Base-by-base conservation (phyloP, 768 basidiomycete genomes). In the Termitomyces sp. region DNA sequence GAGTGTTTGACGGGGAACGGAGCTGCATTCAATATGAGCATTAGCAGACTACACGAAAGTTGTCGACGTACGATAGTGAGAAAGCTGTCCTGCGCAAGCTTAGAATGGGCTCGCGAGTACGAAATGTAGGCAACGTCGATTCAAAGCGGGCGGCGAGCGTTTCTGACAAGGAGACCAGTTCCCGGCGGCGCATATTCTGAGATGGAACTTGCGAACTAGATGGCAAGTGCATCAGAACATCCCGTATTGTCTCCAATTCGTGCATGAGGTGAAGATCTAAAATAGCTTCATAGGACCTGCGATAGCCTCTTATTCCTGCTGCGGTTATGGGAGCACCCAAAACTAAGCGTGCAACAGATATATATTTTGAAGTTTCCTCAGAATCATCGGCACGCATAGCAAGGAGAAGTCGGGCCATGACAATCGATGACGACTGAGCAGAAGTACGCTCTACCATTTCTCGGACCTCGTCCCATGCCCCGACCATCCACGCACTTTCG, bases 401-500 rank as follows among this genome's bases (percentile, higher is more conserved):
- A 10, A 96, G 74, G 20, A 98, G 78, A 14, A 94, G 83, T 30
- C 85, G 80, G 5, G 88, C 94, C 54, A 95, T 86, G 38, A 87
- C 82, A 35, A 87, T 77, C 28, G 88, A 80, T 0, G 92, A 77
- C 0, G 82, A 78, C 22, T 80, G 76, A 13, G 73, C 69, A n/a
- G 78, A 72, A 18, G 78, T 75, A 30, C 72, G 74, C 40, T 77
- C 73, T 22, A 86, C 80, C 44, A 92, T 76, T 18, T 73, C 72
- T 53, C 84, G 78, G 16, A 99, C 89, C 52, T 90, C 88, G 2
- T 81, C 78, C 94, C 95, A 98, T 62, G 94, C 93, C 6, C 93
- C 90, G 35, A 94, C 88, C 83, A 95, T 95, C 88, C 94, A 96
- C 1, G 93, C 91, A 60, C 94, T 91, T 74, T 99, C 95, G 12